Base-by-base conservation (phyloP, 2,329 filamentous ascomycete genomes). In the Claviceps maximensis region DNA sequence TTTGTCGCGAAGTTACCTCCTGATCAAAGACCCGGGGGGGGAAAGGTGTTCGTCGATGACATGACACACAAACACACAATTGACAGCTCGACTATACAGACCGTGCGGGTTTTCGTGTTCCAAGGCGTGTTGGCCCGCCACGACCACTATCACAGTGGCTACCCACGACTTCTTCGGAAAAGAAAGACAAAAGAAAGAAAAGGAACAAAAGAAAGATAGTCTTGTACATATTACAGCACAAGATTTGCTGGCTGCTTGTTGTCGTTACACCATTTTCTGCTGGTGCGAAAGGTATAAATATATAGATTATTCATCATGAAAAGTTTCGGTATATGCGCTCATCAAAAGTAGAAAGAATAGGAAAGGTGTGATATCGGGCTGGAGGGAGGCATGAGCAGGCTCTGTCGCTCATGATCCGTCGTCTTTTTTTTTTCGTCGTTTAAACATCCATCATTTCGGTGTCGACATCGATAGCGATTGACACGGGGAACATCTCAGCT, bases 361-460 rank as follows among this genome's bases (percentile, higher is more conserved):
- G 21, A 29, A 13, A 27, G 9, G 27, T 2, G 19, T 42, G 41
- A n/a, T 17, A 12, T 19, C 10, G n/a, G 21, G 7, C 10, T n/a
- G 12, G 46, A 5, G 40, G 46, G n/a, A 40, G 31, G 7, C n/a
- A 23, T 36, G 10, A 36, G 33, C 2, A 13, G 13, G 1, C 10
- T 13, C 2, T 13, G 10, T 47, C 10, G 10, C 25, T 41, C 41
- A 17, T 47, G n/a, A 3, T 25, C 27, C 13, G 44, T 49, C 29
- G 25, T 47, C 31, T n/a, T 40, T 57, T 57, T 46, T 46, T 19
- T 46, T 46, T 27, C n/a, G 2, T n/a, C 13, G 23, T 2, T 68
- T 69, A 81, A 51, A 77, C 76, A 58, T 79, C 79, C 17, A 71
- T 79, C 79, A 82, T 82, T 62, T 80, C 78, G 4, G 76, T 78